Conservation (phyloP, 2,329 filamentous ascomycete genomes). For the Fusarium virguliforme region DNA sequence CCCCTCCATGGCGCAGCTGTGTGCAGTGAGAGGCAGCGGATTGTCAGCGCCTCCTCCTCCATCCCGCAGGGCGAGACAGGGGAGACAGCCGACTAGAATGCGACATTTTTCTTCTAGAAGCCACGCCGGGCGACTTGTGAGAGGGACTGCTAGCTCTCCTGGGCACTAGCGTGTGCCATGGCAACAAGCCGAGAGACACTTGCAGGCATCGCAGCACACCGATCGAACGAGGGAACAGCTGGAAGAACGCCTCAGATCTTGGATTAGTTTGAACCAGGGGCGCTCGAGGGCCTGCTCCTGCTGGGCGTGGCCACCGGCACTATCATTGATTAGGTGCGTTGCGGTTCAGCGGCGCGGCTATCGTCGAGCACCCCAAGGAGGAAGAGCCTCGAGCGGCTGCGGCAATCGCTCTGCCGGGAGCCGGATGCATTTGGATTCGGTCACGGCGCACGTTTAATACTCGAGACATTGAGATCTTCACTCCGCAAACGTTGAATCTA, state of each 20-base stretch:
- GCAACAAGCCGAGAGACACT: slow-evolving; percentile 26
- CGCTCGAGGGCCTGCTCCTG: slow-evolving; percentile 11
- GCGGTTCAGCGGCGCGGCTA: slow-evolving; percentile 16
- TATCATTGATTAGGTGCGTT: slow-evolving; percentile 20
- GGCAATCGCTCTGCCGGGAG: slow-evolving; percentile 40
- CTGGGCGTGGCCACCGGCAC: slow-evolving; percentile 7
- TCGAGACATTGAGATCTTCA: slow-evolving; percentile 28
- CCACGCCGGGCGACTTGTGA: slow-evolving; percentile 23
- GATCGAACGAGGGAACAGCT: slow-evolving; percentile 35
- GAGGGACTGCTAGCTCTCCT: slow-evolving; percentile 16
- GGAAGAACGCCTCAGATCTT: slow-evolving; percentile 30
- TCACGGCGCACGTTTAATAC: slow-evolving; percentile 26
- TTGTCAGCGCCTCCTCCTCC: slow-evolving; percentile 29
- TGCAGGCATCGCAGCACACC: slow-evolving; percentile 26
- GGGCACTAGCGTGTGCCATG: slow-evolving; percentile 18
- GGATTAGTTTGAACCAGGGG: slow-evolving; percentile 24
- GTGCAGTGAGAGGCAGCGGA: slow-evolving; percentile 14
- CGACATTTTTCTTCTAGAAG: slow-evolving; percentile 44
- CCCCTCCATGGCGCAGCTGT: slow-evolving; percentile 21
- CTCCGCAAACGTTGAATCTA: slow-evolving; percentile 44
- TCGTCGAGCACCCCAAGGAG: not conserved
- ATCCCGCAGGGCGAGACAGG: slow-evolving; percentile 33
- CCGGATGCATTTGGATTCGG: slow-evolving; percentile 21
- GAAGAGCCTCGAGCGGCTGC: slow-evolving; percentile 31
- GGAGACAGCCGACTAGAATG: slow-evolving; percentile 34